Base-by-base conservation (phyloP, 345 rosid genomes). In the Camelina neglecta region DNA sequence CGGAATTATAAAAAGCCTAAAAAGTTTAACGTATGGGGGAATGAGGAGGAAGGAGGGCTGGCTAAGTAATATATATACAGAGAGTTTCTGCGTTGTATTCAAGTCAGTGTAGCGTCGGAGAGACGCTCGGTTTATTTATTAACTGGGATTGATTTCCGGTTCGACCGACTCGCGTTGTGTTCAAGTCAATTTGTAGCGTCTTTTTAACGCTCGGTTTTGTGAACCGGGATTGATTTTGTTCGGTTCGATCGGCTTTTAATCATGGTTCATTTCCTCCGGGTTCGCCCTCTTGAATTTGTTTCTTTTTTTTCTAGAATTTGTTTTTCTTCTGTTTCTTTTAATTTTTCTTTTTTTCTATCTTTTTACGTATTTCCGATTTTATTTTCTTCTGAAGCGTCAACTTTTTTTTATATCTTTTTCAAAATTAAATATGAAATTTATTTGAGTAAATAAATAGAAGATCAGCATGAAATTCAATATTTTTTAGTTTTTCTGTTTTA, bases 111-210 rank as follows among this genome's bases (percentile, higher is more conserved):
- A 38, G 65, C 39, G 65, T 74, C 26, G 23, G 47, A 44, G 31
- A 21, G 51, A 74, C 66, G 78, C 78, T 10, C 13, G 45, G 45
- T 7, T 21, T n/a, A 3, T 7, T 21, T n/a, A 3, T 21, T 2
- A 64, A 39, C 77, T 58, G 65, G 71, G 58, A 21, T 74, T 64
- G 0, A 9, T 13, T 73, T 0, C 48, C 48, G 55, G 60, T 56
- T 47, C 50, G 18, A 15, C 20, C 20, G 20, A 2, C 8, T 15
- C 20, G 50, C 50, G 50, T 45, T 45, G 49, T 45, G 6, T 45
- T 45, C 1, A 45, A 45, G 49, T 45, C 18, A 15, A 15, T 47
- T 29, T 4, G 0, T 47, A 47, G 50, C 50, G 50, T 15, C 50
- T 15, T 2, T 47, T 20, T 2, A 47, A 47, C 18, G 50, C 50